Conservation (phyloP, 2,329 filamentous ascomycete species). For the Apiospora arundinis region DNA sequence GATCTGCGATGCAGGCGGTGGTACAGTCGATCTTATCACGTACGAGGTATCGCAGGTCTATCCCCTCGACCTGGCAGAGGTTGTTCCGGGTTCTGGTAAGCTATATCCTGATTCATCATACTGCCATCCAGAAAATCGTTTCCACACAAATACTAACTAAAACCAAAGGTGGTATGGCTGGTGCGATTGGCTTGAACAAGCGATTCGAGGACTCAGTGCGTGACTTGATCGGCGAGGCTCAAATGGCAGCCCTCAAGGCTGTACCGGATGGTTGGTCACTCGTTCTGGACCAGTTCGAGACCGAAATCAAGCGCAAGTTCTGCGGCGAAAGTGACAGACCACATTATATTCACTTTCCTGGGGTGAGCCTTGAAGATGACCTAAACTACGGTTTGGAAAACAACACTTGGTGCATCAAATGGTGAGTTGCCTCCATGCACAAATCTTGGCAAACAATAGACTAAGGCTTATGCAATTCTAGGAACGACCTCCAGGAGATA, state of each 20-base stretch:
- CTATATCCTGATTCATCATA: too few species aligned
- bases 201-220: background rate
- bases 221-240: background rate
- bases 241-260: background rate
- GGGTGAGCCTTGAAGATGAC: background rate
- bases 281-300: slow-evolving; percentile 4
- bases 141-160: background rate
- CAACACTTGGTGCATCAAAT: background rate
- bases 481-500: background rate
- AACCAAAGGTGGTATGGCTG: background rate
- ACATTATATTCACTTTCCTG: background rate
- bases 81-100: slow-evolving; percentile 6
- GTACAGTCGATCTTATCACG: slow-evolving; percentile 16
- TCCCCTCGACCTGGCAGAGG: background rate
- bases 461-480: background rate
- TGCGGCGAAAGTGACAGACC: background rate
- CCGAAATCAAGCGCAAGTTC: slow-evolving; percentile 3
- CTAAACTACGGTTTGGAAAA: background rate
- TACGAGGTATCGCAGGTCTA: background rate
- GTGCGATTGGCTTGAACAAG: slow-evolving; percentile 4
- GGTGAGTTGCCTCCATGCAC: background rate
- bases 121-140: too few species aligned
- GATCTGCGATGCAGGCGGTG: slow-evolving; percentile 16
- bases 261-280: background rate
- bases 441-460: background rate